Percentiles rank a stretch among this genome's conserved stretches.
Conservation (phyloP, 179 eudicot genomes). For the Spinacia oleracea region DNA sequence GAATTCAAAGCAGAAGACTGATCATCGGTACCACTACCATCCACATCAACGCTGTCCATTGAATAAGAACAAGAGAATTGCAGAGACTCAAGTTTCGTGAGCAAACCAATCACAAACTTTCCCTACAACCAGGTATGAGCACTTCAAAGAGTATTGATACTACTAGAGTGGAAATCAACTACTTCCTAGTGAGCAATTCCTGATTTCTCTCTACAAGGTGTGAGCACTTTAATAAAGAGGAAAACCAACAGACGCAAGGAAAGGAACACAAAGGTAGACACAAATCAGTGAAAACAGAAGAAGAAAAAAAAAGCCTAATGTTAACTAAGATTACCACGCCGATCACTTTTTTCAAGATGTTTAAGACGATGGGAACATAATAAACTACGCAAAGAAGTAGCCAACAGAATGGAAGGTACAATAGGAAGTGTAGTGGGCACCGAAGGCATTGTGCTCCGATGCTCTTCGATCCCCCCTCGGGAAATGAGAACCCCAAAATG, state of each 20-base stretch:
- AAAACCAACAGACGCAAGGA: constrained; percentile 1
- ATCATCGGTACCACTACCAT: constrained; percentile 21
- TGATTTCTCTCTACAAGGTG: constrained; percentile 7
- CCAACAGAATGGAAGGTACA: constrained; percentile 35
- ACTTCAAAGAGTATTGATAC: constrained; percentile 11
- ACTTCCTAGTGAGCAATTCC: constrained; percentile 16
- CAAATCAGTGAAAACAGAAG: not conserved
- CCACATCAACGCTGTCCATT: constrained; percentile 31
- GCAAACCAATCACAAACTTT: constrained; percentile 14
- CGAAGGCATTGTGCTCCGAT: constrained; percentile 88
- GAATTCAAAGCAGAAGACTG: constrained; percentile 22
- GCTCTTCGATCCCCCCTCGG: constrained; percentile 44
- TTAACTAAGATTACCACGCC: constrained; percentile 97
- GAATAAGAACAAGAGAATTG: constrained; percentile 3
- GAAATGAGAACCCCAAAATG: constrained; percentile 15
- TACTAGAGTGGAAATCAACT: constrained; percentile 11
- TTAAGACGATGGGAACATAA: constrained; percentile 74
- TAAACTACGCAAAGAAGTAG: constrained; percentile 47
- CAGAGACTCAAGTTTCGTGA: not conserved
- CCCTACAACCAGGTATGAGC: not conserved
- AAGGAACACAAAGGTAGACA: constrained; percentile 14
- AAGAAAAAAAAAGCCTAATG: constrained; percentile 31
- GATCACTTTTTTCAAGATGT: constrained; percentile 75
- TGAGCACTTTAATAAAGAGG: not conserved
- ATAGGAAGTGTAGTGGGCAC: constrained; percentile 52